phyloP scores from a whole-genome alignment of 495 filamentous ascomycete genomes.

The Xylona heveae region DNA sequence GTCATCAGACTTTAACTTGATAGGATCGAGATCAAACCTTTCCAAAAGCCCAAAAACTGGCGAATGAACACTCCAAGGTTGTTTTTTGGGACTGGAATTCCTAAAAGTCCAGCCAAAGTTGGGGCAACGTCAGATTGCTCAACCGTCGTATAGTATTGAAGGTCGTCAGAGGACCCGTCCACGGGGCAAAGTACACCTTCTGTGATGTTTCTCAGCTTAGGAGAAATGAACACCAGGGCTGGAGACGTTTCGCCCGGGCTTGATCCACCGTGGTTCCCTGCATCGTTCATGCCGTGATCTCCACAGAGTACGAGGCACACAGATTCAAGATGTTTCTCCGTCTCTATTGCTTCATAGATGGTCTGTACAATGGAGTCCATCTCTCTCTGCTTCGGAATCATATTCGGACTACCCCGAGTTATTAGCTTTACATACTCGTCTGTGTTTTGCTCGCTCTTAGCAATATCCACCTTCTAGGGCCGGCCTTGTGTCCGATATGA shows the following conservation, averaged over 20 bases:
- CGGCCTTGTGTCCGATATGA: conserved; percentile 93
- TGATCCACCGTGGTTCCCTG: conserved; percentile 90
- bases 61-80: conserved; percentile 77
- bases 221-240: conserved; percentile 78
- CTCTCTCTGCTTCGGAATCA: conserved; percentile 80
- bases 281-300: conserved; percentile 98
- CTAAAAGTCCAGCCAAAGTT: conserved; percentile 69
- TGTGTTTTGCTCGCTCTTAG: conserved; percentile 3
- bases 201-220: conserved; percentile 44
- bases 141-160: conserved; percentile 61
- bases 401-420: conserved; percentile 43
- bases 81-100: conserved; percentile 80
- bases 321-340: conserved; percentile 41
- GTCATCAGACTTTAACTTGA: too few relatives aligned
- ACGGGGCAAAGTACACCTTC: conserved; percentile 18
- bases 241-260: conserved; percentile 83
- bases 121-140: conserved; percentile 89
- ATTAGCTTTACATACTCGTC: conserved; percentile 12
- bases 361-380: conserved; percentile 70
- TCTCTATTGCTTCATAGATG: conserved; percentile 58
- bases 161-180: conserved; percentile 30
- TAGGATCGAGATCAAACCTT: conserved; percentile 18
- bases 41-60: conserved; percentile 58
- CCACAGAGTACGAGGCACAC: conserved; percentile 76
- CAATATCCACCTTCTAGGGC: conserved; percentile 47